phyloP scores from a whole-genome alignment of 2,329 filamentous ascomycete genomes.

The Aureobasidium sp. region DNA sequence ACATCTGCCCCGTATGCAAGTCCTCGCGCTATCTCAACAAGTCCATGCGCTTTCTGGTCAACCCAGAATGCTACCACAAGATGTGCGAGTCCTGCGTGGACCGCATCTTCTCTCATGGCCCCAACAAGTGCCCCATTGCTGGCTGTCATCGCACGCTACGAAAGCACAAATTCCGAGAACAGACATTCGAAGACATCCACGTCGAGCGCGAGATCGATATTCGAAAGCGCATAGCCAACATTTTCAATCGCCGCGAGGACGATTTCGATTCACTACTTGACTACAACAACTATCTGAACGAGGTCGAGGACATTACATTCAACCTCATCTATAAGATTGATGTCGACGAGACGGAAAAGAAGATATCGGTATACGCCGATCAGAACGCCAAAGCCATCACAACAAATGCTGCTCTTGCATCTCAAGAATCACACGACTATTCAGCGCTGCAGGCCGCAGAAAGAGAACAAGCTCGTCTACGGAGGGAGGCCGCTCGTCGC shows the following conservation, averaged over 20 bases:
- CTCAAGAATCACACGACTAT: slow-evolving; percentile 41
- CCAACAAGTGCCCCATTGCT: slow-evolving; percentile 85
- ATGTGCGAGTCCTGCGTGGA: slow-evolving; percentile 97
- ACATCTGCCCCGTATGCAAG: slow-evolving; percentile 96
- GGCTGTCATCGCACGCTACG: slow-evolving; percentile 82
- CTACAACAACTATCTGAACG: slow-evolving; percentile 92
- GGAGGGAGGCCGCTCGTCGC: slow-evolving; percentile 55
- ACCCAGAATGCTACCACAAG: slow-evolving; percentile 97
- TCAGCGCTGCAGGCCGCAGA: slow-evolving; percentile 49
- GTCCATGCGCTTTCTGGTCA: slow-evolving; percentile 91
- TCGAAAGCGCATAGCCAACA: slow-evolving; percentile 61
- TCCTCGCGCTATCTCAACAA: slow-evolving; percentile 91
- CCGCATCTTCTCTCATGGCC: slow-evolving; percentile 86
- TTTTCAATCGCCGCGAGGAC: slow-evolving; percentile 83
- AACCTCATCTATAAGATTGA: slow-evolving; percentile 72
- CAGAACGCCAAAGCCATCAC: slow-evolving; percentile 57
- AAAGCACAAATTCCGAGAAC: slow-evolving; percentile 73
- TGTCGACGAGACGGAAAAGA: slow-evolving; percentile 54
- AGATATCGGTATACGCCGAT: slow-evolving; percentile 63
- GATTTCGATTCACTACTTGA: slow-evolving; percentile 80
- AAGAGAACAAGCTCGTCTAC: slow-evolving; percentile 56
- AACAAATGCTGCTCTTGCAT: slow-evolving; percentile 43
- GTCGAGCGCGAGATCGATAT: slow-evolving; percentile 92
- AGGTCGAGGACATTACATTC: slow-evolving; percentile 83
- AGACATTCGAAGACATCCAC: slow-evolving; percentile 79